These are phyloP conservation scores for Fusarium armeniacum DNA, from an alignment of 2,329 filamentous ascomycete species.

Conservation along the genomic window DNA sequence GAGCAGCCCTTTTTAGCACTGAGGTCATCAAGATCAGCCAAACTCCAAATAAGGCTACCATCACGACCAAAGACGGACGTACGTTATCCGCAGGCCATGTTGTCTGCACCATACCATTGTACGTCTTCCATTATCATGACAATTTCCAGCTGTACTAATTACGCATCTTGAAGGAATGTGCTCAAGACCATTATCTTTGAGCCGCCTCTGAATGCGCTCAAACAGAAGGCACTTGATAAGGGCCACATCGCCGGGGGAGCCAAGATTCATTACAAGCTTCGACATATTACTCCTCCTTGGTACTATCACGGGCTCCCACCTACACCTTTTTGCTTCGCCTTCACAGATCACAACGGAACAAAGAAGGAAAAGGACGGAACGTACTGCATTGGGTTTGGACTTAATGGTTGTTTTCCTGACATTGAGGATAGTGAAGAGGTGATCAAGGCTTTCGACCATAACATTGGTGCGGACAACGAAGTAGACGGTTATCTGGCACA, in stretches of 20 bases:
- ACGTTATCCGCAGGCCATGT: conserved; percentile 9
- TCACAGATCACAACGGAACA: conserved; percentile 41
- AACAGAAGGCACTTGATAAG: conserved; percentile 17
- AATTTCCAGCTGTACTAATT: neutral
- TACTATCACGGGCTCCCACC: conserved; percentile 22
- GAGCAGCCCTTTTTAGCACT: conserved; percentile 14
- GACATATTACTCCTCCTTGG: conserved; percentile 11
- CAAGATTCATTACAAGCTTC: conserved; percentile 35
- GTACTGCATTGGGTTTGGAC: conserved; percentile 40
- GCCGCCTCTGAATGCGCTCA: conserved; percentile 10
- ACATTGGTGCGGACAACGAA: conserved; percentile 20
- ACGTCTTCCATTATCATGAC: neutral
- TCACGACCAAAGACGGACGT: conserved; percentile 19
- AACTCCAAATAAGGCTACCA: neutral
- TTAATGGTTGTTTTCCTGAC: conserved; percentile 16
- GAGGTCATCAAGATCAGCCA: conserved; percentile 9
- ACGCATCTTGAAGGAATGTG: neutral
- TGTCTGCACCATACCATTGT: conserved; percentile 41
- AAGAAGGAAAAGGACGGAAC: conserved; percentile 4
- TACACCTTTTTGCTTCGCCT: conserved; percentile 23
- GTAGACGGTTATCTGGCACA: conserved; percentile 36
- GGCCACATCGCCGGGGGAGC: conserved; percentile 33
- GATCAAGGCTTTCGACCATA: conserved; percentile 7
- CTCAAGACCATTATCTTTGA: neutral
- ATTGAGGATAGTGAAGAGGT: neutral